phyloP scores from a whole-genome alignment of 2,329 filamentous ascomycete genomes.

The Pseudonectria buxi region DNA sequence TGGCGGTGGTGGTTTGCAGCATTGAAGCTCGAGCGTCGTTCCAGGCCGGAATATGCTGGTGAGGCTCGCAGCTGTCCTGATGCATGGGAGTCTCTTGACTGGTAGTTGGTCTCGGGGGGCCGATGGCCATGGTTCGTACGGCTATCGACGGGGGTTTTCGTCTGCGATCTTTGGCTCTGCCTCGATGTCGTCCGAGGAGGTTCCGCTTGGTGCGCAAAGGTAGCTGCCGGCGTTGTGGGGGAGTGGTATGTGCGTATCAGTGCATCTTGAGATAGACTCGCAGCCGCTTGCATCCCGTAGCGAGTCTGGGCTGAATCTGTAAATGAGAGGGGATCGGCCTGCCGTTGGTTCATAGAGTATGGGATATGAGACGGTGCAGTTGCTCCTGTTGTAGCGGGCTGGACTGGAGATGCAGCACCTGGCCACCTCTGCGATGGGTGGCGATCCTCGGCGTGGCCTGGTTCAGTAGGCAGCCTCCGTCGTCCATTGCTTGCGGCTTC shows the following conservation, averaged over 20 bases:
- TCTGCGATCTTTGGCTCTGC: conserved; percentile 28
- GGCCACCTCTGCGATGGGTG: too few relatives aligned
- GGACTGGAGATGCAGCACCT: too few relatives aligned
- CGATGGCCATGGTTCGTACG: conserved; percentile 2
- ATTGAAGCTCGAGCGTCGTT: too few relatives aligned
- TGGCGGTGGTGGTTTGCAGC: too few relatives aligned
- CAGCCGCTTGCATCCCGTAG: conserved; percentile 3
- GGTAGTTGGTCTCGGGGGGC: too few relatives aligned
- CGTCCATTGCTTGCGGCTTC: conserved; percentile 3
- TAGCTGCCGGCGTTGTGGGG: conserved; percentile 20
- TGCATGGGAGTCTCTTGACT: too few relatives aligned
- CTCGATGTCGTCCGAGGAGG: conserved; percentile 26
- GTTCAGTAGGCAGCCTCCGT: conserved; percentile 14
- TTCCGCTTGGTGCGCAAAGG: conserved; percentile 23
- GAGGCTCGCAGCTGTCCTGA: too few relatives aligned
- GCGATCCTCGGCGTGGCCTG: conserved; percentile 1
- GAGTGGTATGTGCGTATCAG: conserved; percentile 26
- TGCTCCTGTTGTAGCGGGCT: conserved; percentile 4
- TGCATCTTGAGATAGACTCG: conserved; percentile 7
- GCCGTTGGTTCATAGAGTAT: conserved; percentile 3
- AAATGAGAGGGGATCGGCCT: conserved; percentile 5
- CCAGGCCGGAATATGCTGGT: too few relatives aligned
- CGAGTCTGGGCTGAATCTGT: conserved; percentile 7
- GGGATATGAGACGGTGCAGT: conserved; percentile 12
- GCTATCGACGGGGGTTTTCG: conserved; percentile 22